Evolutionary conservation across 2,329 filamentous ascomycete genomes (phyloP).

Genomic region (Claviceps sp.): DNA sequence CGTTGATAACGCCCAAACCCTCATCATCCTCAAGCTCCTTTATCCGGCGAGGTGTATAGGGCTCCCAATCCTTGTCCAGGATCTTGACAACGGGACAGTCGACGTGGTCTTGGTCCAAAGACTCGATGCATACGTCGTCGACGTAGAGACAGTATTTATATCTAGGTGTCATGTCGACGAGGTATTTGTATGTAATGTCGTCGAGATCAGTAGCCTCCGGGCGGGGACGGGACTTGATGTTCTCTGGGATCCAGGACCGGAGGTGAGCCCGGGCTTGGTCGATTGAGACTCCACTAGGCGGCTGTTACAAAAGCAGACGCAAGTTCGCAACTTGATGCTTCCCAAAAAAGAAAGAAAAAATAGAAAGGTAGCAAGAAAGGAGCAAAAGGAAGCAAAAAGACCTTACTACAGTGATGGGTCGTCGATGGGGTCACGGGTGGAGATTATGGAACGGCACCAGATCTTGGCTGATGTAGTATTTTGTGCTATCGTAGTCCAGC

Average conservation of each 20-base stretch:
- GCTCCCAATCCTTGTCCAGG: not conserved
- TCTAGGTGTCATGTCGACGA: not conserved
- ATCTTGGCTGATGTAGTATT: not conserved
- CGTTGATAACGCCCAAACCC: not conserved
- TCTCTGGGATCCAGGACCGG: constrained; percentile 1
- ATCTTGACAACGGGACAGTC: not conserved
- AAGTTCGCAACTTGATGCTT: no score
- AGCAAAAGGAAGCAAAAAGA: not conserved
- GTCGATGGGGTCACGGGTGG: not conserved
- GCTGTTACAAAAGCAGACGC: not conserved
- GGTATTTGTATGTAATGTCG: not conserved
- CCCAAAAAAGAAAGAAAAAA: no score
- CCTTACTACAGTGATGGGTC: not conserved
- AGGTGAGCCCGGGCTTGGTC: constrained; percentile 1
- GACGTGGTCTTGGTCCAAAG: not conserved
- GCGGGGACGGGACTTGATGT: not conserved
- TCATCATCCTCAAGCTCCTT: no score
- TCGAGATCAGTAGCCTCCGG: not conserved
- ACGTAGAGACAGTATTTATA: not conserved
- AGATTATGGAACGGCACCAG: not conserved
- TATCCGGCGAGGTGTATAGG: no score
- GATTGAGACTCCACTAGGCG: constrained; percentile 1
- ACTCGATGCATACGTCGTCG: not conserved
- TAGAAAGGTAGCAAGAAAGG: not conserved
- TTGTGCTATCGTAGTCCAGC: not conserved